Conservation (phyloP, 2,329 filamentous ascomycete genomes). For the Fusarium metavorans region DNA sequence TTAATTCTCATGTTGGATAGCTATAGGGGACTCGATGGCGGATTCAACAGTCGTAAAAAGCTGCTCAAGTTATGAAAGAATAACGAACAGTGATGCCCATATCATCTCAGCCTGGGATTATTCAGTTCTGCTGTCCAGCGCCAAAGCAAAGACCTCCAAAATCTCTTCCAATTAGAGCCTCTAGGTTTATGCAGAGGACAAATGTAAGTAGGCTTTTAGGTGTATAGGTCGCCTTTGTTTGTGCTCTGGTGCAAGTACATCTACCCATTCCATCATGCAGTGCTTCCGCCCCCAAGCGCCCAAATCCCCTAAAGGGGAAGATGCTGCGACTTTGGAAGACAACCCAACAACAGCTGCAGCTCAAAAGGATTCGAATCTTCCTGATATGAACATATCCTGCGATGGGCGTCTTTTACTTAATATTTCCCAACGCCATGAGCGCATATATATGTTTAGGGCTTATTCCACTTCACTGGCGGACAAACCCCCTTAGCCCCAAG, state of each 20-base stretch:
- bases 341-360: neutral
- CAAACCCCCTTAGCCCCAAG: neutral
- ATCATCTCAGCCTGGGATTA: neutral
- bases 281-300: neutral
- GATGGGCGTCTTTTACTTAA: neutral
- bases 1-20: neutral
- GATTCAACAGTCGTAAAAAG: neutral
- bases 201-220: neutral
- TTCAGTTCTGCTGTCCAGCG: neutral
- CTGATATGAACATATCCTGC: neutral
- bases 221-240: neutral
- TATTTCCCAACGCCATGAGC: neutral
- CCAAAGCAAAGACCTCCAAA: neutral
- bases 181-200: neutral
- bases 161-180: neutral
- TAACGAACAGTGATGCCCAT: neutral
- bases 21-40: neutral
- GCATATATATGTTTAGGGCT: neutral
- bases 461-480: neutral
- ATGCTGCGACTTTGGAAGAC: neutral
- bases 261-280: neutral
- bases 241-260: constrained; percentile 4
- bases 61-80: neutral
- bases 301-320: neutral
- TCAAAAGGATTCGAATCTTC: neutral